These are phyloP conservation scores for Acacia acuminata DNA, from an alignment of 306 rosid species.

Conservation along the genomic window DNA sequence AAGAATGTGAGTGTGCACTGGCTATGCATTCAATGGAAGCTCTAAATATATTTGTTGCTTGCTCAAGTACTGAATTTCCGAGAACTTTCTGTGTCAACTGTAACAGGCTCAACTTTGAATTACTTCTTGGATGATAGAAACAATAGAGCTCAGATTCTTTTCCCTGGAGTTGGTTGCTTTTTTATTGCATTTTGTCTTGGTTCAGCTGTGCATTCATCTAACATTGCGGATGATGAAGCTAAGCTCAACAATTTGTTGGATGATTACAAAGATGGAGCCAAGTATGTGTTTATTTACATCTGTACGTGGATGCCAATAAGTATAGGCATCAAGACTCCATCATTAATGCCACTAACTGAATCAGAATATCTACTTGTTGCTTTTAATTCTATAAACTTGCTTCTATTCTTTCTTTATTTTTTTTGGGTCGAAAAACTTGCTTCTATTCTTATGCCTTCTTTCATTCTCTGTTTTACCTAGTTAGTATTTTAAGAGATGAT, in stretches of 20 bases:
- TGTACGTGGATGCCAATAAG: not conserved
- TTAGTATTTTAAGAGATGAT: not conserved
- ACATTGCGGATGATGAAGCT: conserved; percentile 66
- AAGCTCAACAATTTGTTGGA: conserved; percentile 52
- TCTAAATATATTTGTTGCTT: not conserved
- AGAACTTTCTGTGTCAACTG: conserved; percentile 29
- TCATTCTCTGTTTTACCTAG: not conserved
- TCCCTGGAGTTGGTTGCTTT: conserved; percentile 91
- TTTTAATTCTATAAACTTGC: not conserved
- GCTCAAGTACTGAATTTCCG: conserved; percentile 17
- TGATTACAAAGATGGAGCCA: conserved; percentile 33
- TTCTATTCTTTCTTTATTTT: not conserved
- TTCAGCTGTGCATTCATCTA: conserved; percentile 84
- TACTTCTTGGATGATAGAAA: conserved; percentile 82
- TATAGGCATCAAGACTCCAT: not conserved
- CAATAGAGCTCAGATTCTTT: conserved; percentile 85
- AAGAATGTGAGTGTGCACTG: not conserved
- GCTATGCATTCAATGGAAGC: not conserved
- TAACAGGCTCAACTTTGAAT: conserved; percentile 79
- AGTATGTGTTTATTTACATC: conserved; percentile 44
- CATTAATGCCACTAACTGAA: not conserved
- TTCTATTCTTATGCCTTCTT: not conserved
- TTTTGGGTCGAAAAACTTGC: too few relatives aligned
- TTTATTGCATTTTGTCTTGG: conserved; percentile 85
- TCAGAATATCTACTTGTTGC: not conserved